Evolutionary conservation across 2,329 filamentous ascomycete genomes (phyloP).

Genomic region (Hypoxylon sp.): DNA sequence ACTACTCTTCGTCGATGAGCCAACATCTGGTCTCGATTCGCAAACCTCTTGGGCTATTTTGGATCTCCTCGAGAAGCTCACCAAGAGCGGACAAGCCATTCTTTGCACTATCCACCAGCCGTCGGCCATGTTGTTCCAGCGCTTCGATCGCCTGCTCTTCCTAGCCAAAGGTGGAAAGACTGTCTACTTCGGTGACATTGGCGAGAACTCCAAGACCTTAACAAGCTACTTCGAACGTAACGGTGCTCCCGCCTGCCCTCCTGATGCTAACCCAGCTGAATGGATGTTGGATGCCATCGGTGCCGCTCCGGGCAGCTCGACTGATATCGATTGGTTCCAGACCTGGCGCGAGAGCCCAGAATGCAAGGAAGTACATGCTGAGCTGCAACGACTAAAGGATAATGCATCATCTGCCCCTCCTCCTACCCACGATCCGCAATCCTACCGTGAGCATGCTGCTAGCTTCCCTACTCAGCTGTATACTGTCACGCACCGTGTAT

Average conservation of each 20-base stretch:
- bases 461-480: conserved; percentile 77
- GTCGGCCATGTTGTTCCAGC: conserved; percentile 94
- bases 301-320: conserved; percentile 74
- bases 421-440: conserved; percentile 56
- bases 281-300: conserved; percentile 79
- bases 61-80: conserved; percentile 88
- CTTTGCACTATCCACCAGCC: conserved; percentile 98
- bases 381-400: conserved; percentile 70
- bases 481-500: conserved; percentile 80
- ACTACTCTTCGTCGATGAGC: conserved; percentile 93
- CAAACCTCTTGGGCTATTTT: conserved; percentile 95
- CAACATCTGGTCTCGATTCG: conserved; percentile 92
- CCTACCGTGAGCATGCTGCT: conserved; percentile 84
- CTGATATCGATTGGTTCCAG: conserved; percentile 76
- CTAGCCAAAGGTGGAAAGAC: conserved; percentile 81
- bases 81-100: conserved; percentile 90
- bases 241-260: conserved; percentile 74
- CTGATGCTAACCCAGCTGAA: conserved; percentile 83
- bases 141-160: conserved; percentile 87
- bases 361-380: conserved; percentile 67
- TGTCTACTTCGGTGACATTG: conserved; percentile 87
- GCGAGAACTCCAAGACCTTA: conserved; percentile 76
- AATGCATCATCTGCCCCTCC: conserved; percentile 58
- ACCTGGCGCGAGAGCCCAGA: conserved; percentile 62
- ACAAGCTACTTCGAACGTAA: conserved; percentile 83